A percentile compares a stretch with the other conserved stretches of the same genome.
Evolutionary conservation across 179 eudicot genomes (phyloP).

Genomic region (Sideroxylon spinosum): DNA sequence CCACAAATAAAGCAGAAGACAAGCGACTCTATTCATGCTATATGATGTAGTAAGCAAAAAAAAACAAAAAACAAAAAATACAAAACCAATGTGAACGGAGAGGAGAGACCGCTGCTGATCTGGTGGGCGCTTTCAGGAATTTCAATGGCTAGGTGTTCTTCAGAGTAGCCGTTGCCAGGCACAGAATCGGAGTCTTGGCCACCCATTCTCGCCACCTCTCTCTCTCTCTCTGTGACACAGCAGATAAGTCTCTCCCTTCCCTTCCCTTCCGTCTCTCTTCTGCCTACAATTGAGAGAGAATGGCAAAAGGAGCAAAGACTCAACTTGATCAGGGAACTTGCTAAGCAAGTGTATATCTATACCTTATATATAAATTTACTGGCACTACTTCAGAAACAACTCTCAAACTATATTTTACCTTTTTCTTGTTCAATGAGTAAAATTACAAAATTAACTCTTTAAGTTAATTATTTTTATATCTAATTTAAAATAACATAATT

Average conservation of each 20-base stretch:
- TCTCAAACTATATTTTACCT: no score
- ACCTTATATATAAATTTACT: no score
- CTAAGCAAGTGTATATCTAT: no score
- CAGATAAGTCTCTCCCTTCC: neutral
- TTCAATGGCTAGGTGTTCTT: neutral
- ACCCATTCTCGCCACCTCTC: neutral
- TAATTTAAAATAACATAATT: no score
- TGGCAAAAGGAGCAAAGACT: neutral
- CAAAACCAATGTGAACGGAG: neutral
- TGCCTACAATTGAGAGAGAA: neutral
- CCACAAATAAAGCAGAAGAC: neutral
- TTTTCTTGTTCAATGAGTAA: no score
- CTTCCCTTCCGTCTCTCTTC: neutral
- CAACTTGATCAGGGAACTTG: no score
- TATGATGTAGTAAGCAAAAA: neutral
- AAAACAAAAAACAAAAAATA: neutral
- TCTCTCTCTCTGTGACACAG: neutral
- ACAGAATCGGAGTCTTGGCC: neutral
- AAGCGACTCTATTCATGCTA: neutral
- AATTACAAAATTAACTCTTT: no score
- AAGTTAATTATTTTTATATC: no score
- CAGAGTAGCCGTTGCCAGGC: no score
- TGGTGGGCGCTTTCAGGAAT: conserved; percentile 1
- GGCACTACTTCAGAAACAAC: no score
- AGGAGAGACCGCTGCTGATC: neutral